These are phyloP conservation scores for Moricandia arvensis DNA, from an alignment of 345 rosid species.

Conservation along the genomic window DNA sequence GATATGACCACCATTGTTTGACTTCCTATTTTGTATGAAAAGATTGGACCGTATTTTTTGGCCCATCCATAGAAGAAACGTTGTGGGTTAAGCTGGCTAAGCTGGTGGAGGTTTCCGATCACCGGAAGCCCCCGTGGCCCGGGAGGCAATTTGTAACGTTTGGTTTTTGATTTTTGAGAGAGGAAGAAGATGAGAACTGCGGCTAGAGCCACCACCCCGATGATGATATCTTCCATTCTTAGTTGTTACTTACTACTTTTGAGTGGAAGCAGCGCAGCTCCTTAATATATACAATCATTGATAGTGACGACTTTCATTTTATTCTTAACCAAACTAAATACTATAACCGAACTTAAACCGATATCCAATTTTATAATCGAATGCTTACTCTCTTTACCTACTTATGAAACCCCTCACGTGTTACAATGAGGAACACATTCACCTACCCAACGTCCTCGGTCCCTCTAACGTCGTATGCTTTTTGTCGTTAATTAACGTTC, in stretches of 20 bases:
- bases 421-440: conserved; percentile 9
- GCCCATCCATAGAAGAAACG: conserved; percentile 40
- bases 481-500: neutral
- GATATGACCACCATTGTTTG: conserved; percentile 40
- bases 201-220: conserved; percentile 19
- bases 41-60: conserved; percentile 45
- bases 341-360: neutral
- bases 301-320: neutral
- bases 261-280: neutral
- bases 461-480: neutral
- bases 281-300: neutral
- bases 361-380: neutral
- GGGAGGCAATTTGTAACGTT: conserved; percentile 38
- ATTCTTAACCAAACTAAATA: neutral
- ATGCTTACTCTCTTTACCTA: conserved; percentile 2
- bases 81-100: conserved; percentile 36
- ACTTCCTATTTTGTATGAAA: conserved; percentile 44
- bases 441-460: conserved; percentile 18
- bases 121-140: conserved; percentile 50
- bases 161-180: conserved; percentile 17
- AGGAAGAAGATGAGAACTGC: conserved; percentile 28
- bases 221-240: conserved; percentile 28
- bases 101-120: conserved; percentile 54
- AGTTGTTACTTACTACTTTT: neutral
- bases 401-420: conserved; percentile 18